These are phyloP conservation scores for Pseudognaphalium luteoalbum DNA, from an alignment of 129 eudicot genomes.

Conservation along the genomic window DNA sequence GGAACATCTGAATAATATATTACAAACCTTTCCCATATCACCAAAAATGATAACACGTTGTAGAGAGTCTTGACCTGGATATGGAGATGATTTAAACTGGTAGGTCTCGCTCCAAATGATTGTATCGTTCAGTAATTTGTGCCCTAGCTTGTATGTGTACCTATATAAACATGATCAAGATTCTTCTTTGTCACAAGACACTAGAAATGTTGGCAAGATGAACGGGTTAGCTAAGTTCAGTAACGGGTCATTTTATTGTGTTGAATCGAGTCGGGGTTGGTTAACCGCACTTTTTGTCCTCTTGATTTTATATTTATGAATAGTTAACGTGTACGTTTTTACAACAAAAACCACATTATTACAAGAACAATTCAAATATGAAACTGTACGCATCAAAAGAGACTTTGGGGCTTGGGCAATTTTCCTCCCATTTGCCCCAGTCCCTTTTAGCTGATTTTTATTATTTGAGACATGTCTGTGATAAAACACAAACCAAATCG, in stretches of 20 bases:
- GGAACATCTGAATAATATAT: neutral
- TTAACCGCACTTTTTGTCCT: neutral
- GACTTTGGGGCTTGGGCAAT: neutral
- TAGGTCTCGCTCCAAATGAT: constrained; percentile 52
- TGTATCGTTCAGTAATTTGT: constrained; percentile 48
- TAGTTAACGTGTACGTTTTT: neutral
- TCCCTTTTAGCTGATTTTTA: neutral
- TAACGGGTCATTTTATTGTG: neutral
- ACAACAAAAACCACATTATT: neutral
- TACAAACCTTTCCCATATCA: constrained; percentile 68
- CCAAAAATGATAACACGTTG: constrained; percentile 78
- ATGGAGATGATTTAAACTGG: constrained; percentile 59
- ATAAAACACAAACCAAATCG: neutral
- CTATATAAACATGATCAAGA: constrained; percentile 36
- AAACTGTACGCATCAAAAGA: neutral
- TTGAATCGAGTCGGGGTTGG: neutral
- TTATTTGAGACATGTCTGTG: neutral
- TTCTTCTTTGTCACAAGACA: neutral
- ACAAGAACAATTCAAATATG: neutral
- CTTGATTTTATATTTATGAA: neutral
- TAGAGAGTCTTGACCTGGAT: constrained; percentile 64
- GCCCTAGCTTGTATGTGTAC: constrained; percentile 78
- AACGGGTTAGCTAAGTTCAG: neutral
- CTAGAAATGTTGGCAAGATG: neutral
- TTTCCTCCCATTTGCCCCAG: neutral